Evolutionary conservation across 2,329 filamentous ascomycete genomes (phyloP).

Genomic region (Colletotrichum trifolii): DNA sequence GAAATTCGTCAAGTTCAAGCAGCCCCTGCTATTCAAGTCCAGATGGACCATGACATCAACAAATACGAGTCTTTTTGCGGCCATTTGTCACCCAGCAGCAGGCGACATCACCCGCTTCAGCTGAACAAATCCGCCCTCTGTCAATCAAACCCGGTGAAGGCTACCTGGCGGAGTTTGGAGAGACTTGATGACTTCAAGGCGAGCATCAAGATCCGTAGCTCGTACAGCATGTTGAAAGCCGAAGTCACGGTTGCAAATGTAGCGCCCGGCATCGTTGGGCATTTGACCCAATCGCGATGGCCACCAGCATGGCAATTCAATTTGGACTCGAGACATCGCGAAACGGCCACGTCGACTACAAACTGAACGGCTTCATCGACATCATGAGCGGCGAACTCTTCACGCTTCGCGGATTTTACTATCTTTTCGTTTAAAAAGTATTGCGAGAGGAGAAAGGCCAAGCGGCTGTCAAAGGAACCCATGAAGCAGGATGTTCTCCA

Average conservation of each 20-base stretch:
- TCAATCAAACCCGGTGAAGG: too few species aligned
- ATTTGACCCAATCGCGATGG: slow-evolving; percentile 1
- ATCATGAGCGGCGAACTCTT: slow-evolving; percentile 16
- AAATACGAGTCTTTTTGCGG: too few species aligned
- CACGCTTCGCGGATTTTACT: slow-evolving; percentile 7
- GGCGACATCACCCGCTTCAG: too few species aligned
- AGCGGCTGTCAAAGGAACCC: slow-evolving; percentile 10
- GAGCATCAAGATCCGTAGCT: slow-evolving; percentile 9
- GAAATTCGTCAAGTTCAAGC: too few species aligned
- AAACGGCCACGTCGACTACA: slow-evolving; percentile 9
- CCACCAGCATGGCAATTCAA: neutral
- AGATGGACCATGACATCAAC: too few species aligned
- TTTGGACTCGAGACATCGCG: slow-evolving; percentile 11
- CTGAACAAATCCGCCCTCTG: too few species aligned
- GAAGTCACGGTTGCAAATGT: slow-evolving; percentile 1
- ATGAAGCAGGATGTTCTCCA: slow-evolving; percentile 14
- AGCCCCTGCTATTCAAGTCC: too few species aligned
- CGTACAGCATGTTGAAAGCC: slow-evolving; percentile 1
- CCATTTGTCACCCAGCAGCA: too few species aligned
- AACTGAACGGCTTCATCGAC: slow-evolving; percentile 14
- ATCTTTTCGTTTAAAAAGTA: neutral
- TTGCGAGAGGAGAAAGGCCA: slow-evolving; percentile 6
- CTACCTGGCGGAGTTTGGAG: slow-evolving; percentile 3
- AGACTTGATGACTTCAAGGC: neutral
- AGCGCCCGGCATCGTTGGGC: neutral